phyloP scores from a whole-genome alignment of 176 grass and related monocot species.

The Hsuehochloa calcarea region DNA sequence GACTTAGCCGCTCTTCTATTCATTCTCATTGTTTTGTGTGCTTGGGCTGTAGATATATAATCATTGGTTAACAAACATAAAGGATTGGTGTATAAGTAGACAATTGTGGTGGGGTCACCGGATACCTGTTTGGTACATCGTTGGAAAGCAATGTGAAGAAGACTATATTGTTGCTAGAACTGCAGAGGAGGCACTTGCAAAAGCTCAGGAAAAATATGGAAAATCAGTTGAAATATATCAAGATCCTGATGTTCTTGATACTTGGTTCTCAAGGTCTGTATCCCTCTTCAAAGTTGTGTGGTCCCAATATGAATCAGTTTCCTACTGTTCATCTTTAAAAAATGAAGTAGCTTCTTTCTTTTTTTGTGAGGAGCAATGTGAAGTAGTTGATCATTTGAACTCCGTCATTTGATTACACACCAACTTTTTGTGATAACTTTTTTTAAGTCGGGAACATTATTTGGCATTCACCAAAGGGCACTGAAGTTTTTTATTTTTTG shows the following conservation, averaged over 20 bases:
- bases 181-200: conserved; percentile 72
- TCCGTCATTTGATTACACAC: conserved; percentile 1
- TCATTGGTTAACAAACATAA: conserved; percentile 99
- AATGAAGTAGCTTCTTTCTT: not conserved
- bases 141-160: conserved; percentile 88
- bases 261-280: conserved; percentile 97
- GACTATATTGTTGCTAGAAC: conserved; percentile 89
- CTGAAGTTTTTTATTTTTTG: not conserved
- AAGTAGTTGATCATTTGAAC: not conserved
- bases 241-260: conserved; percentile 95
- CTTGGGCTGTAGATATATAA: conserved; percentile 85
- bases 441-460: not conserved
- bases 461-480: not conserved
- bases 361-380: not conserved
- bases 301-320: not conserved
- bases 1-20: conserved; percentile 6
- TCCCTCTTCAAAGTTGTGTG: conserved; percentile 22
- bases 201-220: conserved; percentile 80
- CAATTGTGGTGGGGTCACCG: conserved; percentile 98
- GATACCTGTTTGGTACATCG: conserved; percentile 98
- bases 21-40: not conserved
- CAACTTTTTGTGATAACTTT: not conserved
- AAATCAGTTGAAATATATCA: conserved; percentile 97
- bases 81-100: conserved; percentile 99
- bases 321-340: conserved; percentile 12